Conservation (phyloP, 2,329 filamentous ascomycete genomes). For the Trichoderma breve region DNA sequence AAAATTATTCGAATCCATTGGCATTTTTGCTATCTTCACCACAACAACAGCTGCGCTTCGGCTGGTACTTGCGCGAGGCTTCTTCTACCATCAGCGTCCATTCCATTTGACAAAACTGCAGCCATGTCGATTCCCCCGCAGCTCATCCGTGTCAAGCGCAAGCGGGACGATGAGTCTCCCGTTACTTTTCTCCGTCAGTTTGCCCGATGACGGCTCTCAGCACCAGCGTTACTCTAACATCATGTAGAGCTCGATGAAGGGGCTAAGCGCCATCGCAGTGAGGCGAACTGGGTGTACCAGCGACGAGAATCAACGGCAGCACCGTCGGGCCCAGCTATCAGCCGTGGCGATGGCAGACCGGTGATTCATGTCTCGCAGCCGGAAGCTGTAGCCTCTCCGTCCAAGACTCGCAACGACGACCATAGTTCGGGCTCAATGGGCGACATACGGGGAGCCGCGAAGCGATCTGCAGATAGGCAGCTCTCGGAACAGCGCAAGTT, state of each 20-base stretch:
- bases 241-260: constrained; percentile 50
- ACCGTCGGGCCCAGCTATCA: constrained; percentile 26
- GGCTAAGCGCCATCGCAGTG: constrained; percentile 53
- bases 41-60: background rate
- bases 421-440: background rate
- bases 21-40: background rate
- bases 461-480: background rate
- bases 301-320: constrained; percentile 42
- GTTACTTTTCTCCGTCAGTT: constrained; percentile 55
- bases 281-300: constrained; percentile 55
- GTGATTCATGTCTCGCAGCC: constrained; percentile 50
- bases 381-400: constrained; percentile 29
- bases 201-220: background rate
- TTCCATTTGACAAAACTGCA: background rate
- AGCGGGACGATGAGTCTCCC: constrained; percentile 53
- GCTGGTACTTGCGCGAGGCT: background rate
- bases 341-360: constrained; percentile 34
- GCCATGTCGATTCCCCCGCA: constrained; percentile 57
- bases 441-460: constrained; percentile 20
- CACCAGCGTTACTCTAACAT: constrained; percentile 23
- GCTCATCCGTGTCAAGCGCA: constrained; percentile 61
- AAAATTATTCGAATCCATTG: background rate
- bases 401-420: constrained; percentile 19
- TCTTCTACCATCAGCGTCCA: background rate
- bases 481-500: constrained; percentile 48